A percentile compares a stretch with the other conserved stretches of the same genome.
Conservation (phyloP, 179 eudicot genomes). For the Carnegiea gigantea region DNA sequence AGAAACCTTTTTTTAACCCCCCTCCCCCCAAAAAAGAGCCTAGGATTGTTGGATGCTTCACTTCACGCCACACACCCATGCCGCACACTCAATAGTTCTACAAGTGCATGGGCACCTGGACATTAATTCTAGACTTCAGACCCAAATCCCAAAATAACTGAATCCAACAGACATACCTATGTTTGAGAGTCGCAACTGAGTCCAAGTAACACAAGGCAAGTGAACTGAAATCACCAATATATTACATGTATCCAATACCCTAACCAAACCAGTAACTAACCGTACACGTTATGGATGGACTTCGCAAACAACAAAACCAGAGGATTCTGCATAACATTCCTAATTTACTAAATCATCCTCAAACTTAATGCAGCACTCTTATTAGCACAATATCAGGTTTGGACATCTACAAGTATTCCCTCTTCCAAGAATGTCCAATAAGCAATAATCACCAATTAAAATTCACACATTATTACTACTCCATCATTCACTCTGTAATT, state of each 20-base stretch:
- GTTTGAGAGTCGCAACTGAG: no score
- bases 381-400: neutral
- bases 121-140: neutral
- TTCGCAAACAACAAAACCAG: neutral
- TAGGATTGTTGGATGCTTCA: neutral
- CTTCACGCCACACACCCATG: neutral
- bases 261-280: no score
- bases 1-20: neutral
- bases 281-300: no score
- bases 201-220: no score
- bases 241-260: neutral
- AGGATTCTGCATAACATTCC: neutral
- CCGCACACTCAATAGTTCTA: neutral
- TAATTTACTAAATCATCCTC: neutral
- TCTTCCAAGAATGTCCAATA: no score
- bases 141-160: neutral
- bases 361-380: neutral
- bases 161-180: neutral
- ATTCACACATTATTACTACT: neutral
- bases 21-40: neutral
- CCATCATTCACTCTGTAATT: neutral
- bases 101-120: neutral
- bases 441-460: slow-evolving; percentile 1
- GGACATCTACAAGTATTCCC: neutral
- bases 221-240: no score